phyloP scores from a whole-genome alignment of 1,284 basidiomycete species.

The Apiotrichum brassicae region DNA sequence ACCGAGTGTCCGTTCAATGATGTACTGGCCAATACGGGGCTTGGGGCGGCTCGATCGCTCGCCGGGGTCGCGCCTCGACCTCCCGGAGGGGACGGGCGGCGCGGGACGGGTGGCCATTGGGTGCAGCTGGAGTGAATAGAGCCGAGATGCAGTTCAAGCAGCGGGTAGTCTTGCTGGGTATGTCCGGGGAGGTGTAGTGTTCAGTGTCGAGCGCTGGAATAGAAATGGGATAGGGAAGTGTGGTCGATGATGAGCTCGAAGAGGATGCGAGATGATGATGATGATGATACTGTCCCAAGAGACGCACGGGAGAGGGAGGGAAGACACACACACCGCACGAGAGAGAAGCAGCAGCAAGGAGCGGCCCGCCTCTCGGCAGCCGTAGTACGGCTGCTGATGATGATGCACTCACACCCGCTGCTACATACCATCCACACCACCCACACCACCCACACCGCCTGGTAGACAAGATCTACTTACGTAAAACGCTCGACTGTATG shows the following conservation, averaged over 20 bases:
- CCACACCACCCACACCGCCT: too few relatives aligned
- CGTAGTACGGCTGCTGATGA: too few relatives aligned
- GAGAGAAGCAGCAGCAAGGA: neutral
- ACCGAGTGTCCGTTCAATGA: conserved; percentile 51
- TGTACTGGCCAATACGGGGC: conserved; percentile 47
- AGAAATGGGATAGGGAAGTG: neutral
- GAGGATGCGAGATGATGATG: neutral
- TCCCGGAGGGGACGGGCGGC: conserved; percentile 32
- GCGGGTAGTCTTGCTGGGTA: too few relatives aligned
- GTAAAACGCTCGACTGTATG: too few relatives aligned
- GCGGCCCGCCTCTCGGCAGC: too few relatives aligned
- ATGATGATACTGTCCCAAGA: neutral
- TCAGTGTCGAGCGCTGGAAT: too few relatives aligned
- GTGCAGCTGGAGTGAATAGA: neutral
- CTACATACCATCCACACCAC: too few relatives aligned
- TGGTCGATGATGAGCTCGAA: neutral
- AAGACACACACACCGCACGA: too few relatives aligned
- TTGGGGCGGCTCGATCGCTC: conserved; percentile 25
- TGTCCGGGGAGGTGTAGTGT: too few relatives aligned
- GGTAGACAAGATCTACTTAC: too few relatives aligned
- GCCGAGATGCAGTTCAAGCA: too few relatives aligned
- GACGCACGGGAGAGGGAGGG: neutral
- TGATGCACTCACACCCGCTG: too few relatives aligned
- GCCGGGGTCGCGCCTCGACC: conserved; percentile 12
- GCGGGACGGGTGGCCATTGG: conserved; percentile 41